These are phyloP conservation scores for Colletotrichum sp. DNA, from an alignment of 2,329 filamentous ascomycete genomes.

Conservation along the genomic window DNA sequence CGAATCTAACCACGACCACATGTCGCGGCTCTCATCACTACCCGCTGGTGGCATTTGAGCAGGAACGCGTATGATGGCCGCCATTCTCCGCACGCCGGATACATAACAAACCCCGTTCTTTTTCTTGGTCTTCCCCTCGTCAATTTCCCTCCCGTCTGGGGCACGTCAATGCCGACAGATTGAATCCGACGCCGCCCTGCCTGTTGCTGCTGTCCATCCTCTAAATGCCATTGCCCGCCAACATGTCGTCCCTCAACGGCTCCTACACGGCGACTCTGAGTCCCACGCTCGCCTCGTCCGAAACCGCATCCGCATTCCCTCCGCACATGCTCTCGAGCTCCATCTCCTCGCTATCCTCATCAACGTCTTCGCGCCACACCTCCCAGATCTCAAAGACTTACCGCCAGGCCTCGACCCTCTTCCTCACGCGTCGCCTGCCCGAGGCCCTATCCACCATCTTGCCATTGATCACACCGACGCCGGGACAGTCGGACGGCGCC, in stretches of 20 bases:
- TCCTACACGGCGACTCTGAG: slow-evolving; percentile 49
- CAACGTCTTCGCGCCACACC: slow-evolving; percentile 64
- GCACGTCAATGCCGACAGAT: slow-evolving; percentile 19
- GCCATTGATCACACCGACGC: slow-evolving; percentile 74
- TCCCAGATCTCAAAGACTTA: slow-evolving; percentile 89
- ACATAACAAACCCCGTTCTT: slow-evolving; percentile 23
- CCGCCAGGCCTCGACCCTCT: slow-evolving; percentile 91
- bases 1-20: slow-evolving; percentile 20
- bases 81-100: slow-evolving; percentile 22
- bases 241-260: slow-evolving; percentile 48
- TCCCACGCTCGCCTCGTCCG: slow-evolving; percentile 43
- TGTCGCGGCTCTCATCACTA: slow-evolving; percentile 14
- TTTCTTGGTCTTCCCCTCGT: not conserved
- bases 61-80: slow-evolving; percentile 25
- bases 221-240: slow-evolving; percentile 15
- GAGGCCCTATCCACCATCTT: slow-evolving; percentile 87
- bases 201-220: not conserved
- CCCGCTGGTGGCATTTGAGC: slow-evolving; percentile 15
- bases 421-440: slow-evolving; percentile 89
- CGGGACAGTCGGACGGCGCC: slow-evolving; percentile 51
- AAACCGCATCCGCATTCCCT: slow-evolving; percentile 43
- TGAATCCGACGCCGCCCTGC: not conserved
- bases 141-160: slow-evolving; percentile 16
- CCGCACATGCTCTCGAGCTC: slow-evolving; percentile 67
- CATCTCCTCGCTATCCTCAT: slow-evolving; percentile 71